These are phyloP conservation scores for Nakazawaea laoshanensis DNA, from an alignment of 805 yeast species.

Conservation along the genomic window DNA sequence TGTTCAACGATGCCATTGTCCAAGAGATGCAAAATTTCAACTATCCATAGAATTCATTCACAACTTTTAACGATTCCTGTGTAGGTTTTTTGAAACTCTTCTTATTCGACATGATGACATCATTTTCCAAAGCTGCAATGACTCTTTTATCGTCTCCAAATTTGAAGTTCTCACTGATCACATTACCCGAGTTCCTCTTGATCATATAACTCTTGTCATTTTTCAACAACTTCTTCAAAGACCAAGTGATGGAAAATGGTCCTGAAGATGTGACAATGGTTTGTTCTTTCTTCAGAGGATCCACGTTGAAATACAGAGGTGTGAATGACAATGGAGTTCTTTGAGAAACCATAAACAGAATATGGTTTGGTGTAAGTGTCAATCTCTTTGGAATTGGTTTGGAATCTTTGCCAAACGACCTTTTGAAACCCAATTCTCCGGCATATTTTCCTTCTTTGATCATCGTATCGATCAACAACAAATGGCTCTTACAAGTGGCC, in stretches of 20 bases:
- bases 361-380: slow-evolving; percentile 64
- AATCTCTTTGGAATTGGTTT: slow-evolving; percentile 67
- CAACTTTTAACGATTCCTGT: neutral
- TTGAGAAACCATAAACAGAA: slow-evolving; percentile 48
- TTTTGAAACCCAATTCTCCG: slow-evolving; percentile 55
- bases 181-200: slow-evolving; percentile 48
- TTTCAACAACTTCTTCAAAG: slow-evolving; percentile 47
- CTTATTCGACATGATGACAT: slow-evolving; percentile 63
- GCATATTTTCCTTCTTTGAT: slow-evolving; percentile 54
- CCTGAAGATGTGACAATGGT: slow-evolving; percentile 74
- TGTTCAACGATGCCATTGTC: slow-evolving; percentile 43
- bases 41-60: neutral
- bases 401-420: slow-evolving; percentile 52
- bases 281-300: slow-evolving; percentile 54
- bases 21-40: neutral
- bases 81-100: slow-evolving; percentile 52
- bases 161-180: slow-evolving; percentile 73
- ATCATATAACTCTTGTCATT: slow-evolving; percentile 52
- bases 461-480: slow-evolving; percentile 60
- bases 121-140: slow-evolving; percentile 66
- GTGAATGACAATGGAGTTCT: slow-evolving; percentile 50
- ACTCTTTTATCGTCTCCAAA: slow-evolving; percentile 66
- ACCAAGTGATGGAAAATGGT: slow-evolving; percentile 79
- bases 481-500: slow-evolving; percentile 69
- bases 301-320: slow-evolving; percentile 70